Conservation (phyloP, 768 basidiomycete species). For the Trametes cingulata region DNA sequence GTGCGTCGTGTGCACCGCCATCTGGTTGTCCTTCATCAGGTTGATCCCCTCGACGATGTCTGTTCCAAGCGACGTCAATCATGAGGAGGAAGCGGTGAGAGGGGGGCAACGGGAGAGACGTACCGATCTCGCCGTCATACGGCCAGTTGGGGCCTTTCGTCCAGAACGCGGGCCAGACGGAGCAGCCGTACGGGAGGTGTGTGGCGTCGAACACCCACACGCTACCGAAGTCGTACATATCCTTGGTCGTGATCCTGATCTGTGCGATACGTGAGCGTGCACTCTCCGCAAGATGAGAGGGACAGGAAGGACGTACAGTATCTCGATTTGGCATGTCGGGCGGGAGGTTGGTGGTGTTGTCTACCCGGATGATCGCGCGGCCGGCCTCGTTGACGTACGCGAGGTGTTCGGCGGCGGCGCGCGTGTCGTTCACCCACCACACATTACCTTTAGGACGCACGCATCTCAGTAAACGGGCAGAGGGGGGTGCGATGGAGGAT, state of each 20-base stretch:
- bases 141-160: slow-evolving; percentile 44
- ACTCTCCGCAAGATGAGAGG: background rate
- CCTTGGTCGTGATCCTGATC: slow-evolving; percentile 48
- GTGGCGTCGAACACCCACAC: slow-evolving; percentile 48
- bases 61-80: slow-evolving; percentile 30
- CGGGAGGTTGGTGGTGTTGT: slow-evolving; percentile 61
- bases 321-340: slow-evolving; percentile 51
- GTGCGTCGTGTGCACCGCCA: slow-evolving; percentile 52
- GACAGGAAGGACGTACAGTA: slow-evolving; percentile 47
- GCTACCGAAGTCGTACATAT: slow-evolving; percentile 44
- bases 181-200: slow-evolving; percentile 60
- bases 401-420: slow-evolving; percentile 49
- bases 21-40: slow-evolving; percentile 49
- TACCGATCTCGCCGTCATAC: slow-evolving; percentile 40
- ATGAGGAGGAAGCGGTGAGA: background rate
- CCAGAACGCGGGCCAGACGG: slow-evolving; percentile 48
- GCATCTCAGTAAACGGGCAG: background rate
- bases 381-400: slow-evolving; percentile 62
- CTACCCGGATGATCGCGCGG: slow-evolving; percentile 72
- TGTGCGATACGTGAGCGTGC: slow-evolving; percentile 15
- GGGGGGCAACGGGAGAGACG: background rate
- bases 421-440: slow-evolving; percentile 52
- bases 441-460: slow-evolving; percentile 51
- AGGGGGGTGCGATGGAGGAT: background rate
- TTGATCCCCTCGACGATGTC: slow-evolving; percentile 68